These are phyloP conservation scores for Begonia masoniana DNA, from an alignment of 306 rosid species.

Conservation along the genomic window DNA sequence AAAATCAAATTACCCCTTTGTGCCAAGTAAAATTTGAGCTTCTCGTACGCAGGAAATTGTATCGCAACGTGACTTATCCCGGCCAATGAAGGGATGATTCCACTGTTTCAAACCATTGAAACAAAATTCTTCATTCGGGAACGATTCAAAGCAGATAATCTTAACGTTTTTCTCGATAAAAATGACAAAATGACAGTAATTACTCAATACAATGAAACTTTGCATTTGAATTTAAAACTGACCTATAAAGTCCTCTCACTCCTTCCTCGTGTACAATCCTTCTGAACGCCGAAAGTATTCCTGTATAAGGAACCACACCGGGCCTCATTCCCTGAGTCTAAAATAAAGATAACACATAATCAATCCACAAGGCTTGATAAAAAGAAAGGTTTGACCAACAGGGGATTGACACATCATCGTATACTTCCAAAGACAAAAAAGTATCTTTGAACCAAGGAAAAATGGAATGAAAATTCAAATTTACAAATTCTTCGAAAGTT, in stretches of 20 bases:
- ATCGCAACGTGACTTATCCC: slow-evolving; percentile 97
- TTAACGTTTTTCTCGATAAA: too few species aligned
- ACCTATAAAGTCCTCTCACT: slow-evolving; percentile 85
- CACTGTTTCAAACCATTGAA: slow-evolving; percentile 31
- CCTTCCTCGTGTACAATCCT: slow-evolving; percentile 91
- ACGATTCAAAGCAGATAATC: too few species aligned
- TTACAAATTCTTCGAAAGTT: too few species aligned
- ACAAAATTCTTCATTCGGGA: too few species aligned
- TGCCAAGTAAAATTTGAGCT: slow-evolving; percentile 63
- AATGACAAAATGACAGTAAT: too few species aligned
- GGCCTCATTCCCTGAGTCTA: slow-evolving; percentile 96
- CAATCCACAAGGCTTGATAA: neutral
- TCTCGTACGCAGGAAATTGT: slow-evolving; percentile 86
- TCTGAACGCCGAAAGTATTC: slow-evolving; percentile 66
- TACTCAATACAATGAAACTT: too few species aligned
- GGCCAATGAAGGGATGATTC: slow-evolving; percentile 80
- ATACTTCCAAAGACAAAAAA: too few species aligned
- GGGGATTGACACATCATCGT: too few species aligned
- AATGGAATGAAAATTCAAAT: too few species aligned
- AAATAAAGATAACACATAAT: slow-evolving; percentile 15
- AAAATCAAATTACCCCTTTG: slow-evolving; percentile 37
- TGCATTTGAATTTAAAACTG: too few species aligned
- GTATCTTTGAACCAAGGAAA: too few species aligned
- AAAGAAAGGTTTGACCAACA: too few species aligned
- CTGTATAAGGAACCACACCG: slow-evolving; percentile 74